Conservation (phyloP, 1,284 basidiomycete species). For the Ustilago trichophora region DNA sequence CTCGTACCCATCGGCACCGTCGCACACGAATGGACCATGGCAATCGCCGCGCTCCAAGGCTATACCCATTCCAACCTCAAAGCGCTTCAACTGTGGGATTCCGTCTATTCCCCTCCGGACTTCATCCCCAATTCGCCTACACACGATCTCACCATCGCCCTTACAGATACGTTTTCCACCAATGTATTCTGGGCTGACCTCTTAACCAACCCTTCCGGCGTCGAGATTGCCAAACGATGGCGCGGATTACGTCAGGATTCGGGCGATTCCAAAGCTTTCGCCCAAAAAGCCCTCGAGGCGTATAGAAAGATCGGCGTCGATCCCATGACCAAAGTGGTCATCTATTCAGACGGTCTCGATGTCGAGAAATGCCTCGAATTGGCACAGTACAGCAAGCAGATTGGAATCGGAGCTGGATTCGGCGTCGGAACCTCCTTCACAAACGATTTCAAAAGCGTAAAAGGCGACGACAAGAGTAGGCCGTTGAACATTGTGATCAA, state of each 20-base stretch:
- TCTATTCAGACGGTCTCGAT: conserved; percentile 61
- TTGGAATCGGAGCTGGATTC: conserved; percentile 62
- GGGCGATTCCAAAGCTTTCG: conserved; percentile 60
- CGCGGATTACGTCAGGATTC: conserved; percentile 62
- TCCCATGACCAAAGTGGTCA: conserved; percentile 55
- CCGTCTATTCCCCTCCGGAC: conserved; percentile 59
- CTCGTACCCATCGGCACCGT: conserved; percentile 61
- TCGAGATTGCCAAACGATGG: conserved; percentile 59
- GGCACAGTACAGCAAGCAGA: conserved; percentile 38
- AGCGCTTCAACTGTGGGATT: conserved; percentile 61
- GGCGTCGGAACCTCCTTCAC: conserved; percentile 60
- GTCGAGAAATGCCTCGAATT: conserved; percentile 56
- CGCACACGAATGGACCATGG: conserved; percentile 67
- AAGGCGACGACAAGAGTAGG: conserved; percentile 20
- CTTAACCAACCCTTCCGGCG: conserved; percentile 38
- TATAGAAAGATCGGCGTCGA: conserved; percentile 58
- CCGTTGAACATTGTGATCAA: conserved; percentile 66
- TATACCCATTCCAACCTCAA: conserved; percentile 56
- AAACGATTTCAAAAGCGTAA: conserved; percentile 54
- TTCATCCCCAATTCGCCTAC: conserved; percentile 51
- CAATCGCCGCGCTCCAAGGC: conserved; percentile 56
- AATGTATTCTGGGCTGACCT: conserved; percentile 63
- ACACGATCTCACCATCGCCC: conserved; percentile 64
- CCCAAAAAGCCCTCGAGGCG: conserved; percentile 44
- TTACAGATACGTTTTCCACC: conserved; percentile 65